These are phyloP conservation scores for Cladophialophora psammophila DNA, from an alignment of 2,329 filamentous ascomycete genomes.

Conservation along the genomic window DNA sequence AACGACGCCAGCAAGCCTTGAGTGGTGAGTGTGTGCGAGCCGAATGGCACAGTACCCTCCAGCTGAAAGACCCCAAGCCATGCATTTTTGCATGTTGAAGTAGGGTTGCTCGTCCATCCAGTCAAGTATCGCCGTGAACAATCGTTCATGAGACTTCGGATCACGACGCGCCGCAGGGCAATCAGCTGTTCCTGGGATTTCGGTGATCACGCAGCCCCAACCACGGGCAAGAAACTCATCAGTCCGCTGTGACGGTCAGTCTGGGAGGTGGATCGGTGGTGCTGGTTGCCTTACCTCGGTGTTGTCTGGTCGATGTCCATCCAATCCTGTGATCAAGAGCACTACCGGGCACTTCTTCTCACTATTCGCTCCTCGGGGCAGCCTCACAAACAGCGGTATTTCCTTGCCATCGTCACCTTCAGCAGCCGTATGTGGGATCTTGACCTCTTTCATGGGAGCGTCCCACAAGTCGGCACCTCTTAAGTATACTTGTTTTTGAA, in stretches of 20 bases:
- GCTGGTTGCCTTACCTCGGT: constrained; percentile 47
- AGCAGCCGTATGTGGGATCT: constrained; percentile 50
- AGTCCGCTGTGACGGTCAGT: constrained; percentile 52
- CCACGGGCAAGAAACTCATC: constrained; percentile 69
- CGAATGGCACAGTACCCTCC: constrained; percentile 74
- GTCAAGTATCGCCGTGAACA: constrained; percentile 68
- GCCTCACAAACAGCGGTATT: constrained; percentile 50
- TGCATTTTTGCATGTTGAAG: constrained; percentile 65
- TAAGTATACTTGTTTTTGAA: constrained; percentile 69
- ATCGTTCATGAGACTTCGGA: constrained; percentile 64
- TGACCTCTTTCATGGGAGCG: constrained; percentile 48
- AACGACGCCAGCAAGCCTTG: constrained; percentile 61
- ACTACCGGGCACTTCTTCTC: constrained; percentile 54
- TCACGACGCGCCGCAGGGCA: constrained; percentile 70
- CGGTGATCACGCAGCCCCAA: constrained; percentile 68
- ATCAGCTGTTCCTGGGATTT: constrained; percentile 73
- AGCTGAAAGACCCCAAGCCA: constrained; percentile 70
- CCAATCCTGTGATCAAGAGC: constrained; percentile 67
- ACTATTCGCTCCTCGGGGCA: constrained; percentile 45
- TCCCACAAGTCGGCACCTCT: constrained; percentile 64
- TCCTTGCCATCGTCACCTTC: constrained; percentile 46
- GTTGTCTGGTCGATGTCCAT: constrained; percentile 70
- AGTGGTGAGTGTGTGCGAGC: constrained; percentile 70
- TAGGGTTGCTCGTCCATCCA: constrained; percentile 62
- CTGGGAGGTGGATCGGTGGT: not conserved